A percentile compares a stretch with the other conserved stretches of the same genome.
Conservation (phyloP, 345 rosid genomes). For the Microcos paniculata region DNA sequence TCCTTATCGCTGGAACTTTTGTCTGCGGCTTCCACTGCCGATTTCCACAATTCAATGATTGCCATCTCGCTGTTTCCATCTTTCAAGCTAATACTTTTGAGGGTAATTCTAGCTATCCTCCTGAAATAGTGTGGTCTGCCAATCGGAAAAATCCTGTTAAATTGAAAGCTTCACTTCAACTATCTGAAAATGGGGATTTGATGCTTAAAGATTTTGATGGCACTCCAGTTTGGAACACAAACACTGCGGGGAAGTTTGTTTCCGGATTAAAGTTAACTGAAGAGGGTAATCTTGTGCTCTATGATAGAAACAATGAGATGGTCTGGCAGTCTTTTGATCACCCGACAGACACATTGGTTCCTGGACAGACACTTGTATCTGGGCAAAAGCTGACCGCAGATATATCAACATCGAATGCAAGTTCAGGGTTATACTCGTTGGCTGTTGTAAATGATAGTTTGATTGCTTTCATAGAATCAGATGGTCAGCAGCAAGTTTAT, state of each 20-base stretch:
- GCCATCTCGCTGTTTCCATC: not conserved
- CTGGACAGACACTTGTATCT: slow-evolving; percentile 19
- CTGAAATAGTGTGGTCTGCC: slow-evolving; percentile 28
- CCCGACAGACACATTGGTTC: slow-evolving; percentile 25
- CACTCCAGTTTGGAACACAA: slow-evolving; percentile 22
- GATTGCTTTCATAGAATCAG: slow-evolving; percentile 21
- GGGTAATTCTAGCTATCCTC: not conserved
- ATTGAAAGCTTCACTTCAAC: slow-evolving; percentile 9
- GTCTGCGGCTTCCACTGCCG: slow-evolving; percentile 1
- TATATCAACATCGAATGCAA: slow-evolving; percentile 19
- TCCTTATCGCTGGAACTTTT: not conserved
- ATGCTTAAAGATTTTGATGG: slow-evolving; percentile 18
- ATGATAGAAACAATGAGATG: slow-evolving; percentile 2
- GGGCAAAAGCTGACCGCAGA: slow-evolving; percentile 27
- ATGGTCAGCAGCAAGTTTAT: slow-evolving; percentile 17
- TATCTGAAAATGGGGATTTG: slow-evolving; percentile 23
- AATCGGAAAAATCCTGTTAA: slow-evolving; percentile 21
- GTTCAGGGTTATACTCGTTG: slow-evolving; percentile 23
- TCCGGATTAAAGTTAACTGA: slow-evolving; percentile 20
- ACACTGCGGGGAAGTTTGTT: slow-evolving; percentile 22
- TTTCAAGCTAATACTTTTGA: not conserved
- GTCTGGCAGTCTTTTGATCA: slow-evolving; percentile 38
- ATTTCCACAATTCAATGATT: not conserved
- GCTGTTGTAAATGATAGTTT: slow-evolving; percentile 16
- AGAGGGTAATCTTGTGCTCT: slow-evolving; percentile 30